phyloP scores from a whole-genome alignment of 2,329 filamentous ascomycete species.

The Aspergillus pseudoglaucus region DNA sequence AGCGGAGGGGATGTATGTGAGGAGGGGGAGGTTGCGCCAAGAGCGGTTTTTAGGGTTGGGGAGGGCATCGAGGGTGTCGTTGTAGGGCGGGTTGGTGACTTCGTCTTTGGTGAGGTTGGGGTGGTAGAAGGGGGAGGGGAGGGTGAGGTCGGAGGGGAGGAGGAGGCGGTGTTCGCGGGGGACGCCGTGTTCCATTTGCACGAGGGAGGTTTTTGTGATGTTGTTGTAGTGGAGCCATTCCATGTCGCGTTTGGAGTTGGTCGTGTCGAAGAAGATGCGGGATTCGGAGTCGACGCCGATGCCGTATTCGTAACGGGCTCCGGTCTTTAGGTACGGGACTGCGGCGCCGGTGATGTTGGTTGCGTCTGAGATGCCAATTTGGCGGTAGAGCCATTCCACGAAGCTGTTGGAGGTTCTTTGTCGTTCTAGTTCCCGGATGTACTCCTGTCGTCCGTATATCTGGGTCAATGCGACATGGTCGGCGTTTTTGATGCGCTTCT shows the following conservation, averaged over 20 bases:
- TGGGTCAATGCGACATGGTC: conserved; percentile 47
- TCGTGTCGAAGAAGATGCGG: conserved; percentile 43
- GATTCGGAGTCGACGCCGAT: conserved; percentile 50
- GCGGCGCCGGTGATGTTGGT: conserved; percentile 31
- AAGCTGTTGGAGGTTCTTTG: conserved; percentile 26
- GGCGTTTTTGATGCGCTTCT: conserved; percentile 24
- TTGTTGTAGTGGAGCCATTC: conserved; percentile 38
- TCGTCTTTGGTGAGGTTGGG: conserved; percentile 19
- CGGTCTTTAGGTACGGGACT: conserved; percentile 25
- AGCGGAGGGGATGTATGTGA: conserved; percentile 44
- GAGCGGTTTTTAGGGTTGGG: conserved; percentile 32
- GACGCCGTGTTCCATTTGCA: conserved; percentile 30
- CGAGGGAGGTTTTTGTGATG: conserved; percentile 26
- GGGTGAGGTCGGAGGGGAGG: conserved; percentile 31
- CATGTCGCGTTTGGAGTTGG: conserved; percentile 33
- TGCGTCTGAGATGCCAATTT: conserved; percentile 32
- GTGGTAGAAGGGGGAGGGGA: conserved; percentile 30
- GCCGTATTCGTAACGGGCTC: conserved; percentile 43
- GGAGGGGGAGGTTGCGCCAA: conserved; percentile 40
- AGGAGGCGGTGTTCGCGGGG: conserved; percentile 33
- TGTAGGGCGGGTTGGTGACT: conserved; percentile 26
- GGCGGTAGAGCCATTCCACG: conserved; percentile 33
- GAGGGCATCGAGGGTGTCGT: conserved; percentile 37
- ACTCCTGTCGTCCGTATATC: conserved; percentile 50
- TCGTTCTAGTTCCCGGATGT: conserved; percentile 39